Base-by-base conservation (phyloP, 108 stramenopile species). In the Fragilariopsis cylindrus region DNA sequence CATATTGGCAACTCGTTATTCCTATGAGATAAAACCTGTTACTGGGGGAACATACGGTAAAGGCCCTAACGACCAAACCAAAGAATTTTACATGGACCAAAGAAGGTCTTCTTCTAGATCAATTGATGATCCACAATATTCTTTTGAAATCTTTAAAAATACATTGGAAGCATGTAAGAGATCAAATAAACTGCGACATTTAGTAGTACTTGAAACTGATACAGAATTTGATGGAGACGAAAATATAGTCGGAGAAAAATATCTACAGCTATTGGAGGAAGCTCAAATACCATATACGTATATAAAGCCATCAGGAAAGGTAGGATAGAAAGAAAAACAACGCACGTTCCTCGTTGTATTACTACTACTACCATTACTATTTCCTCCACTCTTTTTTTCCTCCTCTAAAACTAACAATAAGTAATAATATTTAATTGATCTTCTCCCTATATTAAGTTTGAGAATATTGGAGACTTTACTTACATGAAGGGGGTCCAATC, bases 81-180 rank as follows among this genome's bases (percentile, higher is more conserved):
- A 49, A 47, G 91, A 92, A 19, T 83, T 92, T 56, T 92, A 90
- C 60, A 77, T 92, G 82, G 91, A 86, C 64, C 75, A 83, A 58
- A 70, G 74, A 43, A 60, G 79, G 55, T 70, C 39, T 4, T 53
- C 74, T 3, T 7, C 55, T 39, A 21, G 45, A 46, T 48, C 15
- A 15, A 15, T 67, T 12, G 79, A 81, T 0, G 40, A 62, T n/a
- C 58, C 73, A 19, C 48, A 69, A 3, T 49, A 73, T 18, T 62
- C 56, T 6, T 11, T 65, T 40, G 30, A 57, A 69, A 72, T 88
- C 15, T 88, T 84, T 58, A 13, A 68, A 48, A 85, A 76, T 57
- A 47, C 84, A 9, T 15, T 89, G 16, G 70, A 83, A 39, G 88
- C 88, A 50, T 88, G 85, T 44, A 65, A 76, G 46, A 30, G 30